Evolutionary conservation across 192 early-diverging fungal species (phyloP).

Genomic region (Borealophlyctis nickersoniae): DNA sequence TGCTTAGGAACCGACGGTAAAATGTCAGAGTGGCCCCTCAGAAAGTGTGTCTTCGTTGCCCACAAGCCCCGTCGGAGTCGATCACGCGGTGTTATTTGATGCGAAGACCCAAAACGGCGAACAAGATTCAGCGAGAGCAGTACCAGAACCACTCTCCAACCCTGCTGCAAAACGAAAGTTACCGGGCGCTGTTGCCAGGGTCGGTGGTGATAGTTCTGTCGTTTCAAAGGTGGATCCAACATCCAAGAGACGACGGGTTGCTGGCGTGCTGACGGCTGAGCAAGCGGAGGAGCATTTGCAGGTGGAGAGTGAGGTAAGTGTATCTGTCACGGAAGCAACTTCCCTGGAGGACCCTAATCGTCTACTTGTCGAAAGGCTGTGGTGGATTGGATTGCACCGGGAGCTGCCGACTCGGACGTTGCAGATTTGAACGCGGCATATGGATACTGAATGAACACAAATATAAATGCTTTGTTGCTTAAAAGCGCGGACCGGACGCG

Average conservation of each 20-base stretch:
- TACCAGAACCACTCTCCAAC: neutral
- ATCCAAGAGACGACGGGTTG: conserved; percentile 14
- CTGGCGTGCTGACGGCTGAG: conserved; percentile 18
- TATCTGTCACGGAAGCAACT: too few relatives aligned
- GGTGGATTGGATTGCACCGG: conserved; percentile 33
- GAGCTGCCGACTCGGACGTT: conserved; percentile 9
- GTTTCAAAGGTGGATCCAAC: too few relatives aligned
- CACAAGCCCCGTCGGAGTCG: neutral
- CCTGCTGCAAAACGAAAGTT: conserved; percentile 1
- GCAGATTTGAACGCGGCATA: conserved; percentile 20
- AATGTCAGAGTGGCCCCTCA: too few relatives aligned
- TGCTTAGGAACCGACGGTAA: too few relatives aligned
- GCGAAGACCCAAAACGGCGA: neutral
- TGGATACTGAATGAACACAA: too few relatives aligned
- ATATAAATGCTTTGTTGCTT: too few relatives aligned
- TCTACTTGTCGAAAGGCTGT: too few relatives aligned
- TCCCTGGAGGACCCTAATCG: too few relatives aligned
- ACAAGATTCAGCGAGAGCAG: neutral
- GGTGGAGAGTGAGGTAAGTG: conserved; percentile 34
- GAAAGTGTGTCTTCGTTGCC: neutral
- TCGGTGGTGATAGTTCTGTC: too few relatives aligned
- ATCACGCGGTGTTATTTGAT: neutral
- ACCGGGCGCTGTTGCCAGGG: too few relatives aligned
- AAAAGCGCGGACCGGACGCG: too few relatives aligned
- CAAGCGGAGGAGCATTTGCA: conserved; percentile 23